These are phyloP conservation scores for Pseudodiploospora longispora DNA, from an alignment of 2,329 filamentous ascomycete species.

Conservation along the genomic window DNA sequence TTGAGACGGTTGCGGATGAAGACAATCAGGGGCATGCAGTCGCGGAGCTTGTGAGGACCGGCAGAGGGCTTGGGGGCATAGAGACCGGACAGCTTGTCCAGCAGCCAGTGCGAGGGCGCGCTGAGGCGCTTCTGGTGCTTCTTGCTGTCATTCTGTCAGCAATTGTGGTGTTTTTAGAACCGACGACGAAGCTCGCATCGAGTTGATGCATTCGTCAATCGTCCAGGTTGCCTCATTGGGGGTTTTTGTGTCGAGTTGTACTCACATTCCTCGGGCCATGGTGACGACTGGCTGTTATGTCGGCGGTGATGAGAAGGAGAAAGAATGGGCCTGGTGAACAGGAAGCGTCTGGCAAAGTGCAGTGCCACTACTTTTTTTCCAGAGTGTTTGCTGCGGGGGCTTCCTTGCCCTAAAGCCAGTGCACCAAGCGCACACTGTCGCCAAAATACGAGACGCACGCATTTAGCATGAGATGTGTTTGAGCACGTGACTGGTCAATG, in stretches of 20 bases:
- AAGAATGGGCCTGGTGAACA: slow-evolving; percentile 16
- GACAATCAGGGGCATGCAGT: slow-evolving; percentile 97
- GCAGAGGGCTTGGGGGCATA: slow-evolving; percentile 63
- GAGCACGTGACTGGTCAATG: too few relatives aligned
- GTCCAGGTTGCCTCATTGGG: background rate
- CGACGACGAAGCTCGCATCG: background rate
- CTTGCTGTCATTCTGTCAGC: slow-evolving; percentile 55
- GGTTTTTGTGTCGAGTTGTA: slow-evolving; percentile 12
- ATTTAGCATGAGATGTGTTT: too few relatives aligned
- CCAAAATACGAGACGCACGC: too few relatives aligned
- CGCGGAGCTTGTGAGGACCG: slow-evolving; percentile 98
- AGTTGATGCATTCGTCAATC: background rate
- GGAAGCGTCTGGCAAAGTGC: slow-evolving; percentile 19
- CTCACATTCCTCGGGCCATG: slow-evolving; percentile 60
- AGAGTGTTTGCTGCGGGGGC: slow-evolving; percentile 21
- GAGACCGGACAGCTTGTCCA: slow-evolving; percentile 97
- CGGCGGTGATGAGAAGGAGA: slow-evolving; percentile 28
- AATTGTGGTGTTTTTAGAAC: slow-evolving; percentile 4
- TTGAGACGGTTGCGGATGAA: slow-evolving; percentile 96
- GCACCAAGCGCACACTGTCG: too few relatives aligned
- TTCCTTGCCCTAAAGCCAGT: slow-evolving; percentile 25
- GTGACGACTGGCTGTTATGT: slow-evolving; percentile 36
- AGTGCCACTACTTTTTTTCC: slow-evolving; percentile 24
- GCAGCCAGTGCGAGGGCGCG: slow-evolving; percentile 98
- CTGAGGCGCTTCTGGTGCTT: slow-evolving; percentile 99